Evolutionary conservation across 805 yeast genomes (phyloP).

Genomic region (Candida xiaguanensis): DNA sequence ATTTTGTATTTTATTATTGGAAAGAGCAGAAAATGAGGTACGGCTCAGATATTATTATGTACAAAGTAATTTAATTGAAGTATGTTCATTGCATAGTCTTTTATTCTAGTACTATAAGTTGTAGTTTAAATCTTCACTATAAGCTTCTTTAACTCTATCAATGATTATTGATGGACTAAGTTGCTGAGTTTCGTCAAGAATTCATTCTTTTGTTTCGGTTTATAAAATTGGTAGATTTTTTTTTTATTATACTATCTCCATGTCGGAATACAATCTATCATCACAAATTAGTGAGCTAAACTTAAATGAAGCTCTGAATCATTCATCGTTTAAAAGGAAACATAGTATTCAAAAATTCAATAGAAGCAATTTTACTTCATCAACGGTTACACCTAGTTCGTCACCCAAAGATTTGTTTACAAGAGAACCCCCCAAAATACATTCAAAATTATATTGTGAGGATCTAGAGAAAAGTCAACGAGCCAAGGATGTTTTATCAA

Average conservation of each 20-base stretch:
- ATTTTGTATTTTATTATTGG: no score
- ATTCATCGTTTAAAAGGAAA: slow-evolving; percentile 9
- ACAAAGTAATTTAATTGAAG: no score
- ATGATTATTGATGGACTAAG: no score
- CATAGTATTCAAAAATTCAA: slow-evolving; percentile 5
- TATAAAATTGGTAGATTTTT: not conserved
- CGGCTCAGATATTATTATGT: no score
- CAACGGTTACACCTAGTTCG: slow-evolving; percentile 5
- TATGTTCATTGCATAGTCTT: no score
- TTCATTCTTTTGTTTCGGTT: no score
- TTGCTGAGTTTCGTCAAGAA: no score
- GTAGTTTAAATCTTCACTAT: no score
- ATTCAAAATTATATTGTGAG: slow-evolving; percentile 28
- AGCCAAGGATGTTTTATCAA: slow-evolving; percentile 23
- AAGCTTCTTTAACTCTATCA: no score
- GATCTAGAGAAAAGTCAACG: slow-evolving; percentile 14
- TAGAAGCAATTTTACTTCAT: slow-evolving; percentile 1
- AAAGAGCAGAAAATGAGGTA: no score
- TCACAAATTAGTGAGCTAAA: slow-evolving; percentile 3
- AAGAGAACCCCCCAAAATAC: slow-evolving; percentile 23
- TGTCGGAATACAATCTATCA: slow-evolving; percentile 4
- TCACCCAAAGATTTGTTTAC: slow-evolving; percentile 9
- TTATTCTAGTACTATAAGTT: no score
- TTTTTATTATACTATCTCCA: not conserved
- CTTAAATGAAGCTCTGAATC: slow-evolving; percentile 6